Percentiles rank a stretch among this genome's conserved stretches.
Evolutionary conservation across 495 filamentous ascomycete species (phyloP).

Genomic region (Penicillium riverlandense): DNA sequence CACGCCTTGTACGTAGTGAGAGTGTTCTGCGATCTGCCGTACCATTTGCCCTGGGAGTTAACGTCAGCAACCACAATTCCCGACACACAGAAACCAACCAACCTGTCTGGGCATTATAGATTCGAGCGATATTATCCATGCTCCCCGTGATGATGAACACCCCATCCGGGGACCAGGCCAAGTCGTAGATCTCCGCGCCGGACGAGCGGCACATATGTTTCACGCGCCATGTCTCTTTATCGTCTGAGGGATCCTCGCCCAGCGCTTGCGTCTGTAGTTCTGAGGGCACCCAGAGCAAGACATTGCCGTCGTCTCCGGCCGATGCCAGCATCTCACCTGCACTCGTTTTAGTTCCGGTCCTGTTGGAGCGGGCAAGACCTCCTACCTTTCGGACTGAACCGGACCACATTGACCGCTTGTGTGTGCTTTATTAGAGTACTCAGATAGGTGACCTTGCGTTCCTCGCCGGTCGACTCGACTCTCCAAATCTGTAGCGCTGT

Average conservation of each 20-base stretch:
- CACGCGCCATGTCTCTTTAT: conserved; percentile 93
- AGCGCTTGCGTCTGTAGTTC: conserved; percentile 62
- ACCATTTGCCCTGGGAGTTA: conserved; percentile 67
- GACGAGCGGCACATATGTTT: conserved; percentile 95
- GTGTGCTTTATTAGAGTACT: conserved; percentile 89
- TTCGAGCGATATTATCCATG: conserved; percentile 97
- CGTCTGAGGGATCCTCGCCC: conserved; percentile 79
- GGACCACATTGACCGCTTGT: conserved; percentile 96
- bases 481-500: conserved; percentile 68
- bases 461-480: conserved; percentile 78
- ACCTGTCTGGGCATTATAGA: conserved; percentile 82
- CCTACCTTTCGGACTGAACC: conserved; percentile 86
- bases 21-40: conserved; percentile 96
- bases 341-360: conserved; percentile 17
- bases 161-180: conserved; percentile 97
- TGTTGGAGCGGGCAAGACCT: neutral
- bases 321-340: conserved; percentile 88
- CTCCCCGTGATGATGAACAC: conserved; percentile 96
- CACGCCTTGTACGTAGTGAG: conserved; percentile 97
- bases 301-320: conserved; percentile 94
- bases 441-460: conserved; percentile 80
- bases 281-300: conserved; percentile 88
- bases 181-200: conserved; percentile 92
- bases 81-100: conserved; percentile 45
- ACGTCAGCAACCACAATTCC: neutral